Evolutionary conservation across 2,329 filamentous ascomycete species (phyloP), one percentile per base, ranked within the genome.

Genomic region (Pseudocercospora crystallina): DNA sequence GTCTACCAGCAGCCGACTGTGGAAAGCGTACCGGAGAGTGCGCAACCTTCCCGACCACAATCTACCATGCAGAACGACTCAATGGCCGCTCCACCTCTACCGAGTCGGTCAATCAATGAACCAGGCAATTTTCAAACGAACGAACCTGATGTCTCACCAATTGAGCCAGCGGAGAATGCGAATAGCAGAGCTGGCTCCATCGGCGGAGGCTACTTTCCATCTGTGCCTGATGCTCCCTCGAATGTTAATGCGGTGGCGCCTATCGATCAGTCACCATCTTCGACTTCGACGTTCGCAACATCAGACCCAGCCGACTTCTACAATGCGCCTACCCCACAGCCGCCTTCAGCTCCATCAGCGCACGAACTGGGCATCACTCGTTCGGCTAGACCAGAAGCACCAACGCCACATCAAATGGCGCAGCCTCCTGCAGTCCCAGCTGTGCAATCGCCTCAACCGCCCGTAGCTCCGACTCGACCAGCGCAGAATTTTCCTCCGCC

Each of bases 1-100:
- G 58, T 60, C 3, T 66, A 69, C 29, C 63, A 62, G 51, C 70
- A 82, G 56, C 73, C 81, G 0, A 79, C 78, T 1, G 81, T 85
- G 8, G 82, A 86, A 61, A 80, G 83, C 32, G 77, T 77, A 0
- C 77, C 79, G 4, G 81, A 85, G 53, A 82, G 83, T 41, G 73
- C 76, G 33, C 73, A 78, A 54, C 73, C 74, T 37, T 71, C 65
- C 11, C 59, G 58, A 11, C 56, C 63, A 11, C 58, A 58, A 5
- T 62, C 62, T 7, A 57, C 61, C 8, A 34, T 52, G 13, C 59
- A 63, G 42, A 59, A 53, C 5, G 55, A 51, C 30, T 38, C 58
- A 5, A 45, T 47, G 14, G 73, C 75, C 55, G 78, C 78, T 3
- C 73, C 71, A n/a, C 65, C 76, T 69, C 77, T 78, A 36, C 62